Evolutionary conservation across 306 rosid species (phyloP), one percentile per base, ranked within the genome.

Genomic region (Vicia villosa): DNA sequence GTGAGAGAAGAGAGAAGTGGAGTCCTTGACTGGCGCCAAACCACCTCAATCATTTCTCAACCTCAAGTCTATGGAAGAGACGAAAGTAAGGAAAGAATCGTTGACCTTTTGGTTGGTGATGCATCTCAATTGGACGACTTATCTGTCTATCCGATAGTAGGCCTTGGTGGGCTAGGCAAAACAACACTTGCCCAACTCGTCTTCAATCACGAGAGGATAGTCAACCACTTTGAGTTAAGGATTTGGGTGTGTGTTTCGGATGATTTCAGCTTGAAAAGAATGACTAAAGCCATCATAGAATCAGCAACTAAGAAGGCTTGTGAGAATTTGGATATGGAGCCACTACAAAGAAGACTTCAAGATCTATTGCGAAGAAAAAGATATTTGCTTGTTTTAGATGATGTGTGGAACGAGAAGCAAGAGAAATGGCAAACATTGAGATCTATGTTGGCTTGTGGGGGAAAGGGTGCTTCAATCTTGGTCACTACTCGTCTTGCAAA

Each of bases 121-220:
- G 67, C 37, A n/a, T 11, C 42, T 30, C 2, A 8, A 10, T 11
- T n/a, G 4, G 63, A 54, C 6, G 45, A 77, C 0, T 10, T 77
- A 4, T 55, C 20, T 0, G 32, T 70, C 5, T 77, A 54, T 34
- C 45, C 63, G 0, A 32, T 77, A 32, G 1, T 77, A 0, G 76
- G 76, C 6, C n/a, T 80, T 0, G 81, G 81, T 54, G 76, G 76
- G 15, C 55, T 77, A 13, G 81, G 76, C 4, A 77, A 77, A 16
- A 77, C 81, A 62, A 55, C 72, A 34, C 72, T 77, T 15, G 67
- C 77, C 10, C 77, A 77, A 45, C 55, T 52, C 1, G 61, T 77
- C 9, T 77, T 52, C 42, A 69, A 69, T 21, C 51, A 77, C 32
- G 68, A 63, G 34, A 43, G 61, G 24, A 58, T 77, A 12, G 57